Conservation (phyloP, 2,329 filamentous ascomycete species). For the Xylariaceae sp. region DNA sequence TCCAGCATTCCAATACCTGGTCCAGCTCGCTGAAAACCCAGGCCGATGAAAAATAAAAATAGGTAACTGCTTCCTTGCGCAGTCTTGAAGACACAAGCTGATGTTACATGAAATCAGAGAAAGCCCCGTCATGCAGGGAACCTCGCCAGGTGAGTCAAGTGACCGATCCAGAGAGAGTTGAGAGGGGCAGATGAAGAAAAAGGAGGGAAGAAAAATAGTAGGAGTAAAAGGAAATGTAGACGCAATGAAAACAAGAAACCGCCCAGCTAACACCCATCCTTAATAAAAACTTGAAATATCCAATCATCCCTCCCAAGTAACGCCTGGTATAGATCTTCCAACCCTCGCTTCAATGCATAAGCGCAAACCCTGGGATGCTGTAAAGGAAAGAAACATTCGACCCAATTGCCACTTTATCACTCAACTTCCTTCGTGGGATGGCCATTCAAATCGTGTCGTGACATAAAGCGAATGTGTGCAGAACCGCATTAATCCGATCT, state of each 20-base stretch:
- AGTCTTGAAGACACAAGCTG: constrained; percentile 16
- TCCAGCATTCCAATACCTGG: constrained; percentile 16
- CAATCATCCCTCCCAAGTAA: constrained; percentile 35
- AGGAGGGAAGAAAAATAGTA: constrained; percentile 23
- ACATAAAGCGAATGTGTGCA: constrained; percentile 8
- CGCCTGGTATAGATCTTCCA: constrained; percentile 38
- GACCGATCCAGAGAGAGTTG: constrained; percentile 1
- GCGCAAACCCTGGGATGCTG: constrained; percentile 7
- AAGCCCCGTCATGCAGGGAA: constrained; percentile 15
- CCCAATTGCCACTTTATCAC: constrained; percentile 7
- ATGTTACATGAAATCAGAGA: constrained; percentile 13
- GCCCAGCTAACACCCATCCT: constrained; percentile 4
- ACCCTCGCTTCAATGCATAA: constrained; percentile 21
- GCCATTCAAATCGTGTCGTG: constrained; percentile 14
- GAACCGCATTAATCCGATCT: constrained; percentile 20
- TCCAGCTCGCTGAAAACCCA: constrained; percentile 12
- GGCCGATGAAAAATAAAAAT: constrained; percentile 11
- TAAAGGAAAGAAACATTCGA: constrained; percentile 19
- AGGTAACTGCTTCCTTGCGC: constrained; percentile 28
- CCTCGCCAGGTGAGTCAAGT: background rate
- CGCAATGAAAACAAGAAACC: constrained; percentile 3
- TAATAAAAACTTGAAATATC: constrained; percentile 16
- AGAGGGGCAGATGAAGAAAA: constrained; percentile 21
- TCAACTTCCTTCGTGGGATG: constrained; percentile 16
- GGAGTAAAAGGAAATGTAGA: constrained; percentile 16